phyloP scores from a whole-genome alignment of 2,329 filamentous ascomycete species.

The Monilinia laxa region DNA sequence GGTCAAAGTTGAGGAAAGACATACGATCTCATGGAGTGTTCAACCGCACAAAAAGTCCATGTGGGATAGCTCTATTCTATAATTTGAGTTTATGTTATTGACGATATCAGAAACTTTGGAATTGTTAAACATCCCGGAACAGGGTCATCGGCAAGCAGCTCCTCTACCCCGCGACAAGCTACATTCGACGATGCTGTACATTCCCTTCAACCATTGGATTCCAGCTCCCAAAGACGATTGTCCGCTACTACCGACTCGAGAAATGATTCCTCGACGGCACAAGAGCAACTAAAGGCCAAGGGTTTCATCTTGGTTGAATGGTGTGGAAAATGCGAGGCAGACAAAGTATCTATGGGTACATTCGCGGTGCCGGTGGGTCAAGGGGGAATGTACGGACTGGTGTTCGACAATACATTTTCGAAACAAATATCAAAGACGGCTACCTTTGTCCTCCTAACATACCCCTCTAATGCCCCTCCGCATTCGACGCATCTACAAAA shows the following conservation, averaged over 20 bases:
- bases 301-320: slow-evolving; percentile 73
- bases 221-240: slow-evolving; percentile 37
- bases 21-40: slow-evolving; percentile 96
- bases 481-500: slow-evolving; percentile 70
- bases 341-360: slow-evolving; percentile 89
- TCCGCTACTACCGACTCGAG: slow-evolving; percentile 55
- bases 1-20: slow-evolving; percentile 85
- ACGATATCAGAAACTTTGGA: slow-evolving; percentile 73
- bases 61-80: slow-evolving; percentile 44
- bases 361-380: slow-evolving; percentile 74
- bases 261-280: slow-evolving; percentile 59
- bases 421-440: slow-evolving; percentile 93
- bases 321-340: slow-evolving; percentile 93
- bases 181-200: slow-evolving; percentile 32
- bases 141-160: slow-evolving; percentile 42
- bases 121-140: slow-evolving; percentile 93
- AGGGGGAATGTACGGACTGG: slow-evolving; percentile 90
- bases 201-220: slow-evolving; percentile 34
- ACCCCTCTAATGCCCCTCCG: slow-evolving; percentile 78
- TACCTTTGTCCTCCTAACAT: slow-evolving; percentile 91
- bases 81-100: slow-evolving; percentile 24
- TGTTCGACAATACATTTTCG: slow-evolving; percentile 98
- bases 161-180: slow-evolving; percentile 29
- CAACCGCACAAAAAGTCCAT: slow-evolving; percentile 98
- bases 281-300: slow-evolving; percentile 64